phyloP scores from a whole-genome alignment of 306 rosid species.

The Comarum palustre region DNA sequence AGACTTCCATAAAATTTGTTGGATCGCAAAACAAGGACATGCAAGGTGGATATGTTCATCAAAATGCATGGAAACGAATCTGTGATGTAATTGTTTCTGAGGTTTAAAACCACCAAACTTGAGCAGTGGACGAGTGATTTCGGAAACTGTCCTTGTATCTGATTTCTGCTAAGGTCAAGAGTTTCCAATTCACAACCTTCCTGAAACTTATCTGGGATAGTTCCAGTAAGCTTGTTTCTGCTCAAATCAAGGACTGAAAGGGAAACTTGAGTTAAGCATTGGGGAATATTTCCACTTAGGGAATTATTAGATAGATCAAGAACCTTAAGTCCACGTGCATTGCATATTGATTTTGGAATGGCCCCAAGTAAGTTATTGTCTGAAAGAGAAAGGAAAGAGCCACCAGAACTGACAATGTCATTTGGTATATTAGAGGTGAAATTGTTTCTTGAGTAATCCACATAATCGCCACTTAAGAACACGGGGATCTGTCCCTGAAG shows the following conservation, averaged over 20 bases:
- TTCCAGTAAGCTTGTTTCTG: constrained; percentile 6
- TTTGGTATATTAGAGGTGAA: background rate
- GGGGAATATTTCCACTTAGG: constrained; percentile 23
- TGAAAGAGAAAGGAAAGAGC: constrained; percentile 7
- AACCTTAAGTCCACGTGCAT: background rate
- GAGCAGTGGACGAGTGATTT: constrained; percentile 20
- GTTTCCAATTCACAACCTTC: background rate
- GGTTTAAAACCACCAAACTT: constrained; percentile 11
- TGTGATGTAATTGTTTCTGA: constrained; percentile 9
- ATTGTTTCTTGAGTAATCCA: constrained; percentile 29
- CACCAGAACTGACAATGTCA: background rate
- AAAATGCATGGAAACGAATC: constrained; percentile 4
- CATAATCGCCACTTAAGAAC: background rate
- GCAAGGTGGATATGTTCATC: background rate
- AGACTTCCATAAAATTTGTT: constrained; percentile 13
- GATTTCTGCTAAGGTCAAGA: constrained; percentile 15
- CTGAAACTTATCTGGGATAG: constrained; percentile 6
- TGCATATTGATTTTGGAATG: constrained; percentile 34
- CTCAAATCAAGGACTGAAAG: background rate
- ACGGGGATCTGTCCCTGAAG: constrained; percentile 19
- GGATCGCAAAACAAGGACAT: constrained; percentile 9
- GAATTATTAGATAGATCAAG: constrained; percentile 26
- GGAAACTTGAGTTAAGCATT: background rate
- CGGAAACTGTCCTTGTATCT: background rate
- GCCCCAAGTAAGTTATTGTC: background rate